Base-by-base conservation (phyloP, 2,329 filamentous ascomycete species). In the Xylaria sp. region DNA sequence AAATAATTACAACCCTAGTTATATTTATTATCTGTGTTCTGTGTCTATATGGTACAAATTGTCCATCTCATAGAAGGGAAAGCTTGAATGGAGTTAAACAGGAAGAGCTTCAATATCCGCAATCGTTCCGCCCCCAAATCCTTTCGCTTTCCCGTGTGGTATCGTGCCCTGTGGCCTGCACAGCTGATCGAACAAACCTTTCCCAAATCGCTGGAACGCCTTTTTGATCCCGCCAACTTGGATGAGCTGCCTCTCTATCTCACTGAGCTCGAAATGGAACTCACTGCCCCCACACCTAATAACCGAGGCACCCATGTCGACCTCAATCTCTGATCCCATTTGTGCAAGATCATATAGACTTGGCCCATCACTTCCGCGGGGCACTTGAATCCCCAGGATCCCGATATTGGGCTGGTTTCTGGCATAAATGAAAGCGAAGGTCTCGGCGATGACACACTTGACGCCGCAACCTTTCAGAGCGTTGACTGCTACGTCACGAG, bases 401-500 rank as follows among this genome's bases (percentile, higher is more conserved):
- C 83, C 82, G 0, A 84, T 71, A 39, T 75, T 82, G 0, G 82
- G 80, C 74, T 81, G 79, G 69, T 85, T 84, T 1, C 81, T 77
- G 6, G 75, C 75, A 61, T 81, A 84, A 64, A 84, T 84, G 71
- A 84, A 84, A 0, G 80, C 78, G 63, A 83, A 84, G 0, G 78
- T 81, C 53, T 76, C 72, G 0, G 81, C 82, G 60, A 84, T 82
- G 0, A 84, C 80, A 58, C 78, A 81, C 67, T 80, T 66, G 0
- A 83, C 76, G 1, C 79, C 79, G 29, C 60, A 69, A 73, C 78
- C 80, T 47, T 78, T 67, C 5, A 84, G 72, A 7, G 81, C 80
- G 51, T 72, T 76, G 2, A 81, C 79, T 1, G 83, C 82, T 36
- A 82, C 75, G 69, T 83, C 79, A 0, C 82, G 77, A 10, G 80